Evolutionary conservation across 2,329 filamentous ascomycete genomes (phyloP), one percentile per base, ranked within the genome.

Genomic region (Stachybotrys echinatus): DNA sequence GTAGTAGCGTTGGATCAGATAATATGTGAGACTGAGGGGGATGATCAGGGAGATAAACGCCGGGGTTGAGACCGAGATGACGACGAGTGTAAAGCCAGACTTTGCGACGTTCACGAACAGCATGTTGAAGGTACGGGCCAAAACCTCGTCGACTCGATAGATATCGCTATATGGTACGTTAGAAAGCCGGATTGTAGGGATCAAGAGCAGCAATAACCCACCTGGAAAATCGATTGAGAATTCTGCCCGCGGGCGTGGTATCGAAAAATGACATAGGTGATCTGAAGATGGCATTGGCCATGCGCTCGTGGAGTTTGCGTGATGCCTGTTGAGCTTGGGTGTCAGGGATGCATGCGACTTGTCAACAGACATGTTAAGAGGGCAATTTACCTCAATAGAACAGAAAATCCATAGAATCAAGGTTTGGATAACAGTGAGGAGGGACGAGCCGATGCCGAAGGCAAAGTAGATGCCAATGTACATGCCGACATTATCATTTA

Each of bases 191-290:
- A n/a, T n/a, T n/a, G n/a, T n/a, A n/a, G n/a, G n/a, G n/a, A n/a
- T n/a, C n/a, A n/a, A n/a, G n/a, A n/a, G n/a, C n/a, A n/a, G n/a
- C n/a, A n/a, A n/a, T n/a, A 34, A 73, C 82, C 55, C 69, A 88
- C 85, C 87, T 95, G 17, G 92, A 97, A 69, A 99, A 99, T 49
- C 94, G 82, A 68, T 99, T 99, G 52, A 99, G 76, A 61, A 99
- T 96, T 50, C 95, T 85, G n/a, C 94, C 94, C 54, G 92, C 87
- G 3, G 94, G 94, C 2, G 94, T 99, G 1, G 92, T 96, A 67
- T 99, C 95, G 60, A 99, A 99, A 73, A 99, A 99, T 60, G 85
- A 94, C 94, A 99, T 99, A 49, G 94, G 95, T 37, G 91, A 95
- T 58, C 94, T 83, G 79, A 99, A 99, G 60, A 97, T 96, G 18